Evolutionary conservation across 352 stramenopile species (phyloP), one percentile per base, ranked within the genome.

Genomic region (Phytophthora rubi): DNA sequence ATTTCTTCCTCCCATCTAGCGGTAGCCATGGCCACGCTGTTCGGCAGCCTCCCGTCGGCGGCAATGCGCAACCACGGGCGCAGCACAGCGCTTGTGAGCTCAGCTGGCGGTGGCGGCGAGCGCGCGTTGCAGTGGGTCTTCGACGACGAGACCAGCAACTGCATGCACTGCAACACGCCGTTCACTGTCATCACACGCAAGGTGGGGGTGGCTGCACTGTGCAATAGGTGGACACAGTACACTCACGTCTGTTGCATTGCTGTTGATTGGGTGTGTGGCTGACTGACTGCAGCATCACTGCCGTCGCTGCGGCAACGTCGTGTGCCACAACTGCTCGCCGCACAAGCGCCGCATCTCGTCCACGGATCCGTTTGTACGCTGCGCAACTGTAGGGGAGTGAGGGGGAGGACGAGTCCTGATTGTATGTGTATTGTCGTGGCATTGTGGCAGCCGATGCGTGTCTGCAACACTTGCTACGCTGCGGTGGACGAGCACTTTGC

Each of bases 381-480:
- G 42, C 26, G 37, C 15, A 42, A 59, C 48, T 59, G 47, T 12
- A 62, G 13, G 45, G 1, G 13, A 30, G 30, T 45, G 15, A 35
- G 35, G n/a, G 6, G 8, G 1, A 32, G 4, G 49, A 42, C 1
- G 13, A 42, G 9, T 67, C 15, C 63, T 64, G n/a, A 65, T 28
- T 60, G 35, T 42, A 32, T 73, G n/a, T 33, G 30, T 52, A 28
- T 12, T 66, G 35, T 37, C 33, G 42, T 12, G 42, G 42, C 18
- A 13, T 56, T 65, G 23, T 62, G 48, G 21, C 52, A 95, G 88
- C 88, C 88, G 0, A 93, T 95, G 84, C 79, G 88, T 28, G 88
- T 95, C n/a, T 95, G 88, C 66, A 95, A 95, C 67, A 82, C 86
- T 47, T 95, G 88, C 68, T 95, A 95, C 30, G 83, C 88, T 10